Evolutionary conservation across 2,329 filamentous ascomycete genomes (phyloP).

Genomic region (Hortaea sp.): DNA sequence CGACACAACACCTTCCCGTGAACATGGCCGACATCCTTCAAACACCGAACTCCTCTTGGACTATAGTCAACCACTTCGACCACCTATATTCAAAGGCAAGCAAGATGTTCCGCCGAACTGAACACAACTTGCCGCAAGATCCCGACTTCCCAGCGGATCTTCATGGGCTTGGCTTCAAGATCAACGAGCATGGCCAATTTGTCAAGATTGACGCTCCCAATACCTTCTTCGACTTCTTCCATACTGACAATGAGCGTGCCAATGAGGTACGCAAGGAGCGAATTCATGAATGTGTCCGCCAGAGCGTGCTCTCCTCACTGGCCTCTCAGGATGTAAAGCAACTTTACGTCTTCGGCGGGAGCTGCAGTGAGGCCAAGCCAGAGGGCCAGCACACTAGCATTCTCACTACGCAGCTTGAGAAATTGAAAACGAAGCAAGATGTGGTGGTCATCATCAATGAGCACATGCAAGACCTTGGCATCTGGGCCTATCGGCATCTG

Average conservation of each 20-base stretch:
- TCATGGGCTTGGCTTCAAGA: conserved; percentile 56
- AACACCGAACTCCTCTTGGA: background rate
- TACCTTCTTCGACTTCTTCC: conserved; percentile 63
- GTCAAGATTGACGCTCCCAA: conserved; percentile 4
- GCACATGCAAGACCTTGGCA: conserved; percentile 58
- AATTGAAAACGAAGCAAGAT: conserved; percentile 45
- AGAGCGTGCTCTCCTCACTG: conserved; percentile 9
- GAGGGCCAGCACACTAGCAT: conserved; percentile 57
- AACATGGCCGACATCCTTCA: background rate
- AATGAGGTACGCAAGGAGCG: conserved; percentile 62
- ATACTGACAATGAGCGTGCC: conserved; percentile 63
- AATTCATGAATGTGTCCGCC: conserved; percentile 45
- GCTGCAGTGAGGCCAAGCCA: conserved; percentile 7
- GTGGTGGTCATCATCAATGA: conserved; percentile 70
- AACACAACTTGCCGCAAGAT: conserved; percentile 61
- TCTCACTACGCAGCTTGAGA: conserved; percentile 43
- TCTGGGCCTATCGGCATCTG: conserved; percentile 61
- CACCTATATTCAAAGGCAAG: background rate
- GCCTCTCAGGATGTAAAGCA: conserved; percentile 10
- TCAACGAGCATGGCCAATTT: conserved; percentile 13
- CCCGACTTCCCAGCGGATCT: conserved; percentile 56
- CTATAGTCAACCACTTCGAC: conserved; percentile 1
- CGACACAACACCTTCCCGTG: background rate
- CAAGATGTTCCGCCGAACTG: conserved; percentile 66
- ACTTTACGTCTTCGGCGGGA: conserved; percentile 16